Evolutionary conservation across 208 protist genomes (phyloP).

Genomic region (Strigomonas galati): DNA sequence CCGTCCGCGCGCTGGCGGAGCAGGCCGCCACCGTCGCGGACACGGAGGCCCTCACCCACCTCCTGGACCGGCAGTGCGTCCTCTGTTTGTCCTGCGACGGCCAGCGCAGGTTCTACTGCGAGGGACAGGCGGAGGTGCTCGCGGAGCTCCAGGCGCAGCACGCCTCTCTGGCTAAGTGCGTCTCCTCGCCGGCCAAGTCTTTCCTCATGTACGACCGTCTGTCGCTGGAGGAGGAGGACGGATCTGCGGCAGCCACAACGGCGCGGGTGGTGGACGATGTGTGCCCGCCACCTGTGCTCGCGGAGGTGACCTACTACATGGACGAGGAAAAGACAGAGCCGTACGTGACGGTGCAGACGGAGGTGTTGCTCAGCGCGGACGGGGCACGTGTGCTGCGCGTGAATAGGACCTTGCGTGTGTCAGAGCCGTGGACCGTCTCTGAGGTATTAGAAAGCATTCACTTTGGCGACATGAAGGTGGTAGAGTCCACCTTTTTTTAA

Average conservation of each 20-base stretch:
- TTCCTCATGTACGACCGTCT: not conserved
- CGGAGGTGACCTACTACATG: constrained; percentile 43
- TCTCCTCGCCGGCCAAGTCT: not conserved
- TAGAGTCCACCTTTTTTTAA: no score
- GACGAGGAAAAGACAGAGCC: constrained; percentile 21
- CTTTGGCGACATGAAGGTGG: no score
- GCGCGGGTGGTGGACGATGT: constrained; percentile 18
- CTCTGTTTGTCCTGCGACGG: no score
- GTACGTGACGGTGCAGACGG: constrained; percentile 37
- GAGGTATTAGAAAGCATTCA: no score
- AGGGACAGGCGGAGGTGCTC: constrained; percentile 23
- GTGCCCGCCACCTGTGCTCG: constrained; percentile 21
- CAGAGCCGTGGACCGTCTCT: not conserved
- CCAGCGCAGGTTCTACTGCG: not conserved
- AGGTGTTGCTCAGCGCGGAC: constrained; percentile 31
- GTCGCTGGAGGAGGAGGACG: constrained; percentile 12
- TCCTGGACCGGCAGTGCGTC: no score
- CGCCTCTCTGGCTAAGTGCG: not conserved
- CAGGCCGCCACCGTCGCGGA: no score
- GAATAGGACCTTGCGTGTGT: not conserved
- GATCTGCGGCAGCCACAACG: constrained; percentile 11
- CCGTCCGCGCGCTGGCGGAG: no score
- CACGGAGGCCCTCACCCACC: no score
- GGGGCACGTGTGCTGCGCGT: constrained; percentile 15
- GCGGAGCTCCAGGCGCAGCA: constrained; percentile 21